Evolutionary conservation across 2,329 filamentous ascomycete species (phyloP).

Genomic region (Scedosporium dehoogii): DNA sequence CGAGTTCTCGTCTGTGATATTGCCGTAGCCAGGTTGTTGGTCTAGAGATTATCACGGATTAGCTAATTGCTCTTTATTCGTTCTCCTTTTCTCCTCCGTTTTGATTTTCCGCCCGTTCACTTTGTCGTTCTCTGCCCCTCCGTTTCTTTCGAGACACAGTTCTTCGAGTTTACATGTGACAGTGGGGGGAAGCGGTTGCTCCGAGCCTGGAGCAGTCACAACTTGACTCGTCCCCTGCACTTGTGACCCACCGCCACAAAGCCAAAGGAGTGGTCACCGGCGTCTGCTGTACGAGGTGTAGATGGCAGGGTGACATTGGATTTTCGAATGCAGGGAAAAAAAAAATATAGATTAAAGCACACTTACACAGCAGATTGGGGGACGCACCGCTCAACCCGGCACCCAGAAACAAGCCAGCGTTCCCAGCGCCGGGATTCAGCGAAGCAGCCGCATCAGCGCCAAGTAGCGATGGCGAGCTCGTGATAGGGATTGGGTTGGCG

Average conservation of each 20-base stretch:
- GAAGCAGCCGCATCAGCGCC: background rate
- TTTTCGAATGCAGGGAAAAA: background rate
- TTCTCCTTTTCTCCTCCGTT: background rate
- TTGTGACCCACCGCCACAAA: background rate
- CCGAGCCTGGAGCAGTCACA: background rate
- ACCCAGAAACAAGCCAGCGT: slow-evolving; percentile 13
- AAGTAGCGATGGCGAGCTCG: slow-evolving; percentile 5
- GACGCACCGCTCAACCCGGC: slow-evolving; percentile 29
- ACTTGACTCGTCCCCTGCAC: background rate
- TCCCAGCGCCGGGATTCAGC: slow-evolving; percentile 17
- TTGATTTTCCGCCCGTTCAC: background rate
- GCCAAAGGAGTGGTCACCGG: background rate
- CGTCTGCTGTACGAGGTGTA: background rate
- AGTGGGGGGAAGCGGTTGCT: background rate
- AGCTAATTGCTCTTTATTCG: background rate
- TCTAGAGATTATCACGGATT: background rate
- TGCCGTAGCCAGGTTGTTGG: slow-evolving; percentile 1
- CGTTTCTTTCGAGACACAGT: background rate
- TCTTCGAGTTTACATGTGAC: slow-evolving; percentile 4
- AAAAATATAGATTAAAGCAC: background rate
- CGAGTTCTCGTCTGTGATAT: slow-evolving; percentile 1
- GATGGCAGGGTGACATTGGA: background rate
- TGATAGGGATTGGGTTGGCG: slow-evolving; percentile 14
- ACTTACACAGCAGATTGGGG: slow-evolving; percentile 40
- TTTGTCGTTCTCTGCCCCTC: background rate